Percentiles rank a stretch among this genome's conserved stretches.
phyloP scores from a whole-genome alignment of 768 basidiomycete genomes.

The Phaffia australis region DNA sequence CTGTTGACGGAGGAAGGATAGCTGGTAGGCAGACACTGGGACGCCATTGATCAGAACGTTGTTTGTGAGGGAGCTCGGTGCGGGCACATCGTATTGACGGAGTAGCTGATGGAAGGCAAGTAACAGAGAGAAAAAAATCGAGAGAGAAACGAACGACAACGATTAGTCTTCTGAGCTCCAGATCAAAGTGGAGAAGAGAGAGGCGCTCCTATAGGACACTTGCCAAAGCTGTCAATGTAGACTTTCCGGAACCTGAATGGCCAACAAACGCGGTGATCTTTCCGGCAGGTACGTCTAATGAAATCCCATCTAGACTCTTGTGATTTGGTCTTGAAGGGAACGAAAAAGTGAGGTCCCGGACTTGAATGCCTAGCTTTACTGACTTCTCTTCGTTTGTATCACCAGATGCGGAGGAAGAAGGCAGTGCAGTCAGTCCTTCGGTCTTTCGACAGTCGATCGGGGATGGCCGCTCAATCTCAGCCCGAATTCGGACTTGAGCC shows the following conservation, averaged over 20 bases:
- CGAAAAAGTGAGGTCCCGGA: constrained; percentile 34
- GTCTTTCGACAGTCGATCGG: constrained; percentile 32
- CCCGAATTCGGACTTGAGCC: constrained; percentile 29
- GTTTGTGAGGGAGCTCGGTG: constrained; percentile 7
- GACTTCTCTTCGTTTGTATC: not conserved
- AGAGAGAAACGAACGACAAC: too few relatives aligned
- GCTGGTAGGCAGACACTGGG: constrained; percentile 5
- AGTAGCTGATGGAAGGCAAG: constrained; percentile 21
- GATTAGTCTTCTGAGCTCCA: too few relatives aligned
- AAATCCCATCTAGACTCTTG: constrained; percentile 31
- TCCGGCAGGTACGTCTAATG: constrained; percentile 30
- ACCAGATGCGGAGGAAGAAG: constrained; percentile 10
- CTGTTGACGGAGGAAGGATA: constrained; percentile 17
- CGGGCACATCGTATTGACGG: constrained; percentile 33
- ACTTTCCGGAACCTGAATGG: constrained; percentile 34
- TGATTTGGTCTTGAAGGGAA: constrained; percentile 33
- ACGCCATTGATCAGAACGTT: constrained; percentile 17
- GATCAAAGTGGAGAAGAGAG: too few relatives aligned
- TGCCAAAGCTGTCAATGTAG: constrained; percentile 31
- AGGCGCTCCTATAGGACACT: too few relatives aligned
- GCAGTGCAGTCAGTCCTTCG: constrained; percentile 25
- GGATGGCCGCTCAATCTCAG: constrained; percentile 33
- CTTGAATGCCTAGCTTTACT: constrained; percentile 26
- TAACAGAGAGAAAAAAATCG: too few relatives aligned
- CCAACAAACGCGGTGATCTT: constrained; percentile 36